Base-by-base conservation (phyloP, 331 rosid genomes). In the Pyrus hybrid region DNA sequence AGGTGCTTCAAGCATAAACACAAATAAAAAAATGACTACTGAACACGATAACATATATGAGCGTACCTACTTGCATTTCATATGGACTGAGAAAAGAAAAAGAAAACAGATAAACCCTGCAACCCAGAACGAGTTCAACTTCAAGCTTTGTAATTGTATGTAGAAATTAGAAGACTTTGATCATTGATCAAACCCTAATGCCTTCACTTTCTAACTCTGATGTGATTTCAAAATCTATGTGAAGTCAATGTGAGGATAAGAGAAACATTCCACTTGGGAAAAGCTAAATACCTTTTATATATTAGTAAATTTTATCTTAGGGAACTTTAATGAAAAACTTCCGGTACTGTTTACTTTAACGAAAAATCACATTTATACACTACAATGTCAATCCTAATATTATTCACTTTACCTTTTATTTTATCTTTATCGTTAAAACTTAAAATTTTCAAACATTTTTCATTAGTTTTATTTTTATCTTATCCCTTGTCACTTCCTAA, bases 1-100 rank as follows among this genome's bases (percentile, higher is more conserved):
- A 71, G 35, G 76, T 72, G 76, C 76, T 56, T 56, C 54, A 20
- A 72, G 67, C 76, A 72, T 72, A 33, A 33, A 33, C 41, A 22
- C 30, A 21, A 13, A 71, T 13, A 21, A 71, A 54, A 7, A 21
- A 71, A 72, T 29, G 37, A 63, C 6, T 29, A 63, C 21, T 3
- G 32, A 32, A 23, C n/a, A 70, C 11, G 7, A 37, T n/a, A 53
- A 6, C 64, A 10, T 20, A 54, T 45, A 53, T 4, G 29, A 29
- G n/a, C 8, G 22, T 17, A 10, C 65, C 30, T 22, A 60, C 32
- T 60, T 13, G 30, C 17, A 22, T 23, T 60, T 60, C 65, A 60
- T 13, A 60, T 60, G 12, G 32, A 60, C 18, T 25, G 8, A 25
- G 25, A 5, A 57, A 37, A 0, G 45, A 37, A 0, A 37, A 37